Evolutionary conservation across 2,329 filamentous ascomycete species (phyloP).

Genomic region (Daldinia eschscholtzii): DNA sequence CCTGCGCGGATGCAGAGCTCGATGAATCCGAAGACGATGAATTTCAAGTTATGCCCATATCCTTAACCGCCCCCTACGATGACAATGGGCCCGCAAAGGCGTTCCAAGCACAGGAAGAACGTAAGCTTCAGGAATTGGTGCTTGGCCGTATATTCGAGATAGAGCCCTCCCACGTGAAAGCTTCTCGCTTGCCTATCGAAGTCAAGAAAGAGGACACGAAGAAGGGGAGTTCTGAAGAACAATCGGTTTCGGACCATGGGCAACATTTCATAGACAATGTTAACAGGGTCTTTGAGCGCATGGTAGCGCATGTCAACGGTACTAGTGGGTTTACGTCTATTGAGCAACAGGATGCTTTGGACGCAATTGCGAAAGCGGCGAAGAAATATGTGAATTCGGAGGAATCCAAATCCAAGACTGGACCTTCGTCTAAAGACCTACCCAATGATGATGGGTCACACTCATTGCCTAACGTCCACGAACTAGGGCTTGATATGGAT

Average conservation of each 20-base stretch:
- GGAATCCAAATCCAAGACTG: constrained; percentile 46
- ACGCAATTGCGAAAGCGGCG: constrained; percentile 64
- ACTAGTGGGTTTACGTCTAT: constrained; percentile 47
- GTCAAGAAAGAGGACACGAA: constrained; percentile 47
- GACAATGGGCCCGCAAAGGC: constrained; percentile 59
- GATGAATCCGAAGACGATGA: constrained; percentile 70
- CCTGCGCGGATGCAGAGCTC: constrained; percentile 56
- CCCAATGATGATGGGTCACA: constrained; percentile 7
- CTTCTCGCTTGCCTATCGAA: constrained; percentile 47
- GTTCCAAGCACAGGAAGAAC: constrained; percentile 65
- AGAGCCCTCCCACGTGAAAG: constrained; percentile 58
- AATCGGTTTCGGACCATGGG: constrained; percentile 39
- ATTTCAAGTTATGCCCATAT: constrained; percentile 60
- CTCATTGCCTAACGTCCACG: constrained; percentile 18
- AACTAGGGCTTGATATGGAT: constrained; percentile 5
- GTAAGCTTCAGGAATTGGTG: constrained; percentile 66
- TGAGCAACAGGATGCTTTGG: constrained; percentile 62
- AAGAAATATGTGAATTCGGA: constrained; percentile 62
- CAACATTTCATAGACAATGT: constrained; percentile 57
- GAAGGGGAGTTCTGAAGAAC: constrained; percentile 37
- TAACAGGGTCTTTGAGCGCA: constrained; percentile 56
- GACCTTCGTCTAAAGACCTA: neutral
- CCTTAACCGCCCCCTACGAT: constrained; percentile 51
- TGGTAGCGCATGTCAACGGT: constrained; percentile 59
- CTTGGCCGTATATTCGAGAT: constrained; percentile 67